Evolutionary conservation across 2,329 filamentous ascomycete species (phyloP), one percentile per base, ranked within the genome.

Genomic region (Dactylellina cionopaga): DNA sequence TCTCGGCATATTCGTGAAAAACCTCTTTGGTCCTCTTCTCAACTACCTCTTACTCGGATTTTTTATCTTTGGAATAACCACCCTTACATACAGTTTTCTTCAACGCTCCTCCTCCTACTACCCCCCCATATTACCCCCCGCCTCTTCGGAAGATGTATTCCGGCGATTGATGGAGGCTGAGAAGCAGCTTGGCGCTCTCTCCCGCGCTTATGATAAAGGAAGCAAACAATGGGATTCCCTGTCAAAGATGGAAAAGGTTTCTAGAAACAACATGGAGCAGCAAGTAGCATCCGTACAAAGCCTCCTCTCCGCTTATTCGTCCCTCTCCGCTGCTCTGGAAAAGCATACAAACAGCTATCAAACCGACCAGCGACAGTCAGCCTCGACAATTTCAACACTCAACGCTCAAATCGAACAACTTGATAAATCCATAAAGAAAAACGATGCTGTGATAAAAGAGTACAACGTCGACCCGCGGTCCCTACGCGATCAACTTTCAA

Each of bases 21-120:
- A 71, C 47, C 35, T 71, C 0, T 64, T 71, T 15, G 66, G 66
- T 4, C 66, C 66, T 6, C 24, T 71, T 10, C 15, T 71, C 11
- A 64, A 71, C 15, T 64, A 71, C 13, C 35, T 71, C 1, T 35
- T 71, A 15, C 66, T 71, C 29, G 66, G 58, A 1, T 71, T 71
- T 35, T 64, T 71, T 29, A 59, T 71, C 11, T 71, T 71, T 22
- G 66, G 66, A 19, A 64, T 71, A 13, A 71, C 51, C 7, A 51
- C 66, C 0, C 25, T 71, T 3, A 64, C 58, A 1, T 71, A 71
- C 51, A 59, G 39, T 15, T 71, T 71, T 22, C 6, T 71, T 9
- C 66, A 71, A 22, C 51, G 66, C 24, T 71, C 66, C 2, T 56
- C 66, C 3, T 64, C 59, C 5, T 71, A 49, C 59, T 56, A 58